phyloP scores from a whole-genome alignment of 2,329 filamentous ascomycete species.

The Verticillium isaacii region DNA sequence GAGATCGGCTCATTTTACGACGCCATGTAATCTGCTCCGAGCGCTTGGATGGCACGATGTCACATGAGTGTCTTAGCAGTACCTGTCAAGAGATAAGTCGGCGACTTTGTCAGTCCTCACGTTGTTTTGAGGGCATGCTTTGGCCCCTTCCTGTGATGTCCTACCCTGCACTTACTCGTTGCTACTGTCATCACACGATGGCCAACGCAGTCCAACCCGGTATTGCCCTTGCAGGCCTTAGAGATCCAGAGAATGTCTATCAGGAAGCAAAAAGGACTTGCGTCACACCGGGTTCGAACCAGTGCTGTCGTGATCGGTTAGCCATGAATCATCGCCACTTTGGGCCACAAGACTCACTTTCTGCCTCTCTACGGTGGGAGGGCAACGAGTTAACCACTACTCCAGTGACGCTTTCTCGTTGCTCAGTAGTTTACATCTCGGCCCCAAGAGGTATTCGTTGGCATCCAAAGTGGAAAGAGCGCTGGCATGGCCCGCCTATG shows the following conservation, averaged over 20 bases:
- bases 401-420: slow-evolving; percentile 6
- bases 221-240: too few relatives aligned
- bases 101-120: neutral
- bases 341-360: slow-evolving; percentile 4
- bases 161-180: neutral
- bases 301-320: slow-evolving; percentile 1
- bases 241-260: too few relatives aligned
- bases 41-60: neutral
- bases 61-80: neutral
- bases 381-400: slow-evolving; percentile 12
- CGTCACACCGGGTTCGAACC: slow-evolving; percentile 11
- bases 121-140: neutral
- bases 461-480: neutral
- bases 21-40: neutral
- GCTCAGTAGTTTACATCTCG: neutral
- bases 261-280: neutral
- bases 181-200: neutral
- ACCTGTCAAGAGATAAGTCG: neutral
- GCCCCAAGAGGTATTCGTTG: neutral
- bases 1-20: neutral
- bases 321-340: neutral
- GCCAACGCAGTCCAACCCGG: too few relatives aligned
- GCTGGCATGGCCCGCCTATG: neutral
- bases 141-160: too few relatives aligned
- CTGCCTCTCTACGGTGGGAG: slow-evolving; percentile 7